Percentiles rank a stretch among this genome's conserved stretches.
These are phyloP conservation scores for Leishmania mexicana DNA, from an alignment of 208 protist species.

Conservation along the genomic window DNA sequence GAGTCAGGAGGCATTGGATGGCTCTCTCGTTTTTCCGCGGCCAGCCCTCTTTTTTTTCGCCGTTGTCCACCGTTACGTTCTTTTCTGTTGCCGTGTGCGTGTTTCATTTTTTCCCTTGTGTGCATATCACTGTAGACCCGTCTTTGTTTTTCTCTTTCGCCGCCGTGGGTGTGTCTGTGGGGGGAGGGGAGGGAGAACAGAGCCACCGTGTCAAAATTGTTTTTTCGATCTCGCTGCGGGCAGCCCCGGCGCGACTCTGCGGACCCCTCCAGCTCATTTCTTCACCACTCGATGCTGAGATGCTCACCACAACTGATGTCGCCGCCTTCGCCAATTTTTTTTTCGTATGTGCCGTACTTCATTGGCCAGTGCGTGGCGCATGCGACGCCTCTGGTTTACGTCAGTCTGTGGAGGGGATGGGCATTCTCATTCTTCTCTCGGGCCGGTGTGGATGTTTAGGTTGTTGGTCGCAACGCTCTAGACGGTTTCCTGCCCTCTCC, in stretches of 20 bases:
- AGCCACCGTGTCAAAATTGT: not conserved
- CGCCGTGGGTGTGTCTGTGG: not conserved
- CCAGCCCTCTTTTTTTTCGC: not conserved
- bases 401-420: constrained; percentile 4
- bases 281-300: not conserved
- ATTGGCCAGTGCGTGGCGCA: constrained; percentile 8
- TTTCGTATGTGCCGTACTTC: not conserved
- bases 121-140: not conserved
- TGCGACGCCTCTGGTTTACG: not conserved
- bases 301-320: constrained; percentile 6
- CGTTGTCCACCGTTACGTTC: not conserved
- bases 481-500: not conserved
- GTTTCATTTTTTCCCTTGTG: not conserved
- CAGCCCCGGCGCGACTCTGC: not conserved
- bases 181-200: not conserved
- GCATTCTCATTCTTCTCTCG: not conserved
- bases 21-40: not conserved
- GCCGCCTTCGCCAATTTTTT: not conserved
- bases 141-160: not conserved
- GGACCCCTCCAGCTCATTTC: not conserved
- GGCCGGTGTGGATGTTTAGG: not conserved
- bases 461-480: not conserved
- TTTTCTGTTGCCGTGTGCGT: not conserved
- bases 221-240: no score
- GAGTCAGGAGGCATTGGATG: not conserved